phyloP scores from a whole-genome alignment of 805 yeast genomes.

The Lipomyces starkeyi region DNA sequence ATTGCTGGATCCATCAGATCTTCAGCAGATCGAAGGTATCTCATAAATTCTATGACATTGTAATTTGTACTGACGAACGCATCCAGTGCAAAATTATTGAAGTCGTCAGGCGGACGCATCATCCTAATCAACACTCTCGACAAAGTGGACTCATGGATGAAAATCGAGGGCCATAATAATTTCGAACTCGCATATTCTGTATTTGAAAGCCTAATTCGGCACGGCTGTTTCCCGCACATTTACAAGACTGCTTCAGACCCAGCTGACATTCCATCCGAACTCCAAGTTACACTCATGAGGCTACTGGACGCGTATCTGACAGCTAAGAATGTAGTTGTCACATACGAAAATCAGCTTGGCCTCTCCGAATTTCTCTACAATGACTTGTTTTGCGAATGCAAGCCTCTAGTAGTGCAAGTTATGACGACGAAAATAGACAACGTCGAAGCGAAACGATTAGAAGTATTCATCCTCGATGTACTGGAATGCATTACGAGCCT shows the following conservation, averaged over 20 bases:
- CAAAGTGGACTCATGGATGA: constrained; percentile 23
- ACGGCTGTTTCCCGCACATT: constrained; percentile 14
- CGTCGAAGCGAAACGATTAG: constrained; percentile 8
- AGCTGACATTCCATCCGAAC: constrained; percentile 13
- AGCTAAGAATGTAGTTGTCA: background rate
- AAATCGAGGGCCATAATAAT: constrained; percentile 13
- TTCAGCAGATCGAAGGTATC: constrained; percentile 26
- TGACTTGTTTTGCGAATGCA: constrained; percentile 16
- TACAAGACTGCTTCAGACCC: background rate
- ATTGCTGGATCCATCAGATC: constrained; percentile 23
- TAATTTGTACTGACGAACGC: background rate
- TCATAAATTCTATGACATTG: background rate
- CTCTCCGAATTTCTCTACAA: constrained; percentile 19
- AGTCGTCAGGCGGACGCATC: constrained; percentile 9
- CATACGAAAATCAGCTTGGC: constrained; percentile 4
- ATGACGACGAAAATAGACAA: constrained; percentile 25
- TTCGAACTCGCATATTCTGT: constrained; percentile 27
- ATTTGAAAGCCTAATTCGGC: constrained; percentile 12
- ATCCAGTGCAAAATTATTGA: background rate
- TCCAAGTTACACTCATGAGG: constrained; percentile 23
- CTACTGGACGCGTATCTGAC: constrained; percentile 30
- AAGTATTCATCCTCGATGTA: constrained; percentile 4
- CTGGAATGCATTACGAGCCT: constrained; percentile 22
- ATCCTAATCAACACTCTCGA: constrained; percentile 10
- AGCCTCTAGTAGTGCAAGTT: constrained; percentile 23